A percentile compares a stretch with the other conserved stretches of the same genome.
Conservation (phyloP, 2,329 filamentous ascomycete species). For the Paracoccidioides lutzii region DNA sequence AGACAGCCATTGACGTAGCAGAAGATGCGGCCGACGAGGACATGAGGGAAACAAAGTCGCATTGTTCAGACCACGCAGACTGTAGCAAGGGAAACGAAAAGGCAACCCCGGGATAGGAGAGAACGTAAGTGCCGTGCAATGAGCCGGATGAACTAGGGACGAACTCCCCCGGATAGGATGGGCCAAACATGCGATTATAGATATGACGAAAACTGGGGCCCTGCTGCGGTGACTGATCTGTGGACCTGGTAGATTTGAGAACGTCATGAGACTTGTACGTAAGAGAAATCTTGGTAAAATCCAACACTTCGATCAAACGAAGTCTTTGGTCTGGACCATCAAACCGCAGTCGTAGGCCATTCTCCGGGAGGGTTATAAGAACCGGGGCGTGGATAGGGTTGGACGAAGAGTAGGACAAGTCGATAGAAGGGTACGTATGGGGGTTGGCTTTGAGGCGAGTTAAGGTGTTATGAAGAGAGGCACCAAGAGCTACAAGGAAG, state of each 20-base stretch:
- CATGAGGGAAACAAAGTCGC: conserved; percentile 75
- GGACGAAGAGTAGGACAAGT: conserved; percentile 66
- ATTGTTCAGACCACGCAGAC: conserved; percentile 57
- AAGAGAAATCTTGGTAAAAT: conserved; percentile 76
- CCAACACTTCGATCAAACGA: conserved; percentile 76
- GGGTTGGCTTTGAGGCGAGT: conserved; percentile 81
- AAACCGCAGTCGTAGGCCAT: conserved; percentile 81
- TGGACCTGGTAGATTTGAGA: conserved; percentile 41
- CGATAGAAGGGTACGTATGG: conserved; percentile 66
- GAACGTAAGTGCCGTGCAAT: conserved; percentile 61
- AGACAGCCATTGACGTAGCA: conserved; percentile 80
- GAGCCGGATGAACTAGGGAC: conserved; percentile 48
- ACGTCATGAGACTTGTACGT: conserved; percentile 73
- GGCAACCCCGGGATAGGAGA: conserved; percentile 89
- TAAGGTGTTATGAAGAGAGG: conserved; percentile 79
- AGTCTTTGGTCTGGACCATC: conserved; percentile 87
- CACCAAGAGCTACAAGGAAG: conserved; percentile 56
- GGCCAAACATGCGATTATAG: conserved; percentile 85
- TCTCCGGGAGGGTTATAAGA: conserved; percentile 61
- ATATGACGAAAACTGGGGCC: conserved; percentile 79
- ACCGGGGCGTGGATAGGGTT: conserved; percentile 64
- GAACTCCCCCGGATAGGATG: conserved; percentile 89
- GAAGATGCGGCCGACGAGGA: conserved; percentile 64
- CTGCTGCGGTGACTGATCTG: conserved; percentile 16
- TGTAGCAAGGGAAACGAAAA: conserved; percentile 75